These are phyloP conservation scores for Arabis hirsuta DNA, from an alignment of 345 rosid species.

Conservation along the genomic window DNA sequence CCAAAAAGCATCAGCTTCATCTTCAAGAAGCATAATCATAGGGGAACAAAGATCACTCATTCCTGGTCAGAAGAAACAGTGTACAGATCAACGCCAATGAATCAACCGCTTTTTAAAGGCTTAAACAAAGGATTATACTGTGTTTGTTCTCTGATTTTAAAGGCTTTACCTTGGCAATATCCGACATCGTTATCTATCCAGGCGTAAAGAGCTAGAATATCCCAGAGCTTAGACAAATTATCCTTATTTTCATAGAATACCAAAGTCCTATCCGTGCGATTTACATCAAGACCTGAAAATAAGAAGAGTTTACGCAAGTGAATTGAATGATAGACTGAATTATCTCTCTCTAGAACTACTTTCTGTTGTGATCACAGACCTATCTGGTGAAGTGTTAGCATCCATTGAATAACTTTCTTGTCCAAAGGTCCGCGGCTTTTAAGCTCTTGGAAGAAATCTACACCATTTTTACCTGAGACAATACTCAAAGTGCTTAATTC, in stretches of 20 bases:
- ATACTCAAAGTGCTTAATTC: constrained; percentile 10
- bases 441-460: constrained; percentile 62
- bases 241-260: constrained; percentile 91
- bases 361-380: constrained; percentile 54
- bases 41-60: constrained; percentile 99
- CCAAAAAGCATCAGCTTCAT: constrained; percentile 99
- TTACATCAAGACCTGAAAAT: constrained; percentile 80
- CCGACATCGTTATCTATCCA: constrained; percentile 95
- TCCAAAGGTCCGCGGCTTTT: constrained; percentile 61
- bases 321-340: neutral
- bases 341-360: neutral
- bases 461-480: constrained; percentile 35
- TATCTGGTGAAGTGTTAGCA: constrained; percentile 92
- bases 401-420: constrained; percentile 84
- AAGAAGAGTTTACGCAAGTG: neutral
- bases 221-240: constrained; percentile 94
- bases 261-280: constrained; percentile 91
- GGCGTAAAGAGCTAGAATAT: constrained; percentile 90
- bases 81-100: constrained; percentile 20
- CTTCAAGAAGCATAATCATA: constrained; percentile 90
- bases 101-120: neutral
- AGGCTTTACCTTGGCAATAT: constrained; percentile 84
- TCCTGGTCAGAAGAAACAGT: constrained; percentile 53
- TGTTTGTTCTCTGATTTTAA: neutral
- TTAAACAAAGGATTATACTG: neutral